A percentile compares a stretch with the other conserved stretches of the same genome.
These are phyloP conservation scores for Plicaturopsis crispa DNA, from an alignment of 768 basidiomycete species.

Conservation along the genomic window DNA sequence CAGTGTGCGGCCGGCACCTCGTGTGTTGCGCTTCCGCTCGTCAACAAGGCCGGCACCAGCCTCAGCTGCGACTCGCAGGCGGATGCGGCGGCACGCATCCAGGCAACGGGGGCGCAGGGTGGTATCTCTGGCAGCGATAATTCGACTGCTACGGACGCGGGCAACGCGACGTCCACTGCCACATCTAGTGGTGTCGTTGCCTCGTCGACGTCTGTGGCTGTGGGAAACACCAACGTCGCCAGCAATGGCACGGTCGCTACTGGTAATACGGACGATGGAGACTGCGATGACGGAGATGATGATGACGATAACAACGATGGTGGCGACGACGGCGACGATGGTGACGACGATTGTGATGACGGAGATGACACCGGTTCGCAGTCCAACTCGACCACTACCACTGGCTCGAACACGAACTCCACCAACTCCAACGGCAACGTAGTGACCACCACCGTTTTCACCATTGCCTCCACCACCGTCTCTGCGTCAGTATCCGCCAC, in stretches of 20 bases:
- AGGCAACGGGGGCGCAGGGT: constrained; percentile 34
- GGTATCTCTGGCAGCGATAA: constrained; percentile 33
- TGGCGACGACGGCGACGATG: no score
- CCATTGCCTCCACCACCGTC: constrained; percentile 4
- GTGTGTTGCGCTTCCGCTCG: constrained; percentile 47
- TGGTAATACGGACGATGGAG: not conserved
- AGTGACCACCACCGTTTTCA: constrained; percentile 6
- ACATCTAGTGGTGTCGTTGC: not conserved
- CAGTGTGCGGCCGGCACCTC: constrained; percentile 22
- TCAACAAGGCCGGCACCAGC: constrained; percentile 44
- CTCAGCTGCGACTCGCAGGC: constrained; percentile 41
- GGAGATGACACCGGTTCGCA: constrained; percentile 3
- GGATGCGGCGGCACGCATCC: constrained; percentile 36
- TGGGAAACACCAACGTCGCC: not conserved
- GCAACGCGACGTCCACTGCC: constrained; percentile 14
- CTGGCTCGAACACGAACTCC: constrained; percentile 6
- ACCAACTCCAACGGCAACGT: constrained; percentile 3
- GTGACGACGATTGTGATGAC: constrained; percentile 14
- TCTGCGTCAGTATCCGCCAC: no score
- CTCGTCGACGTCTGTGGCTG: no score
- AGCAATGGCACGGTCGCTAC: not conserved
- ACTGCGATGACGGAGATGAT: no score
- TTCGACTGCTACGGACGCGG: constrained; percentile 26
- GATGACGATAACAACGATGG: no score
- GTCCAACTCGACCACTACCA: constrained; percentile 2